Conservation (phyloP, 805 yeast genomes). For the Pichia ethanolica region DNA sequence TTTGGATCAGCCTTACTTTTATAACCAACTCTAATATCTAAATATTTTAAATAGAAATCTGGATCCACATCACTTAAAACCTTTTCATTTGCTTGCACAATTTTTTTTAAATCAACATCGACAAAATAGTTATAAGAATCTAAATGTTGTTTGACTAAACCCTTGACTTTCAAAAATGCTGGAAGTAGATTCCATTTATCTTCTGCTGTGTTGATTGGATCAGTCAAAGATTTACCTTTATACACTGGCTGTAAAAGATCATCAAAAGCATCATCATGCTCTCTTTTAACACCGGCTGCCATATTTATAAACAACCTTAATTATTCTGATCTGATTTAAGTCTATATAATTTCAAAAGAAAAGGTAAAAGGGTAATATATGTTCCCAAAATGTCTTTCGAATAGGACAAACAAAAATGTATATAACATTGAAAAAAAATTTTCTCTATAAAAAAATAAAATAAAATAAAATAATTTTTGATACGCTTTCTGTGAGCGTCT, state of each 20-base stretch:
- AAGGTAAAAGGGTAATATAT: no score
- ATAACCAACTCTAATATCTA: slow-evolving; percentile 88
- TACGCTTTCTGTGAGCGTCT: no score
- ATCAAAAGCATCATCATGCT: slow-evolving; percentile 47
- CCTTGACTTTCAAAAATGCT: slow-evolving; percentile 91
- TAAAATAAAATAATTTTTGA: no score
- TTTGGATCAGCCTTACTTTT: slow-evolving; percentile 43
- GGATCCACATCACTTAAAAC: slow-evolving; percentile 95
- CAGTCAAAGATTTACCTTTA: slow-evolving; percentile 81
- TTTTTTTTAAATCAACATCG: slow-evolving; percentile 86
- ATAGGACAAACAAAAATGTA: no score
- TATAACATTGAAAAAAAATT: no score
- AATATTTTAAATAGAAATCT: slow-evolving; percentile 85
- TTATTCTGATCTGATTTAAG: no score
- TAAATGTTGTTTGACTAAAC: slow-evolving; percentile 92
- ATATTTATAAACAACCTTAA: not conserved
- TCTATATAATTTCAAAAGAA: no score
- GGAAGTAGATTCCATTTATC: slow-evolving; percentile 97
- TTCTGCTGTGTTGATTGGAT: slow-evolving; percentile 82
- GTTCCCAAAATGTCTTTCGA: no score
- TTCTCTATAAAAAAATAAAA: no score
- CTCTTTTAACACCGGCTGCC: slow-evolving; percentile 4
- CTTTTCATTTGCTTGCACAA: slow-evolving; percentile 81
- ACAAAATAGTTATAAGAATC: slow-evolving; percentile 98
- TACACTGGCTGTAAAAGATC: slow-evolving; percentile 75